Base-by-base conservation (phyloP, 1,139 yeast species). In the Groenewaldozyma auringiensis region DNA sequence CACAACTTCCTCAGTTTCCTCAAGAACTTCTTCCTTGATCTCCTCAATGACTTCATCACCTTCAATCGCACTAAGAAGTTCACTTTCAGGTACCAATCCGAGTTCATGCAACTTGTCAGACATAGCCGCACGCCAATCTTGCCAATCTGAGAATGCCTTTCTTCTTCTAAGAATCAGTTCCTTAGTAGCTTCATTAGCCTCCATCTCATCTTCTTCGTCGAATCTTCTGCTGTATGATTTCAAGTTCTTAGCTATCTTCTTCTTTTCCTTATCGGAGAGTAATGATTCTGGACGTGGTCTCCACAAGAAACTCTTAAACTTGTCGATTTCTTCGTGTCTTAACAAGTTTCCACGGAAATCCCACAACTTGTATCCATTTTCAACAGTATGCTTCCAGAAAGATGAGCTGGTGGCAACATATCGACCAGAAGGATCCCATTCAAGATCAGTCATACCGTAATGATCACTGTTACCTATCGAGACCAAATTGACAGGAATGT, bases 361-460 rank as follows among this genome's bases (percentile, higher is more conserved):
- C 69, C 75, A 88, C 57, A 92, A 69, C 67, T 79, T 85, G 77
- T 82, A 94, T 48, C 98, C 98, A 60, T 88, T 87, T 62, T 87
- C 96, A 55, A 84, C 76, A 60, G 79, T 77, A 62, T 85, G 94
- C 59, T 84, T 77, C 89, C 95, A 83, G 42, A 78, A 67, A 16
- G 95, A 83, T 3, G 96, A 86, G 86, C 94, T 84, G 14, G 85
- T 87, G 44, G 94, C 82, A 48, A 89, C 71, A 64, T 73, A 88
- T 67, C 97, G 78, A 56, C 98, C 98, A 40, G 95, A 83, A 48
- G 96, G 94, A 65, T 94, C 98, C 98, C 98, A 94, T 47, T 81
- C 73, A 52, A 88, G 65, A 62, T 83, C 87, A 46, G 96, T 84
- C 72, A 89, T 78, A 52, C 95, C 95, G 48, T 78, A 74, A 62